These are phyloP conservation scores for Stentor coeruleus DNA, from an alignment of 73 alveolate species.

Conservation along the genomic window DNA sequence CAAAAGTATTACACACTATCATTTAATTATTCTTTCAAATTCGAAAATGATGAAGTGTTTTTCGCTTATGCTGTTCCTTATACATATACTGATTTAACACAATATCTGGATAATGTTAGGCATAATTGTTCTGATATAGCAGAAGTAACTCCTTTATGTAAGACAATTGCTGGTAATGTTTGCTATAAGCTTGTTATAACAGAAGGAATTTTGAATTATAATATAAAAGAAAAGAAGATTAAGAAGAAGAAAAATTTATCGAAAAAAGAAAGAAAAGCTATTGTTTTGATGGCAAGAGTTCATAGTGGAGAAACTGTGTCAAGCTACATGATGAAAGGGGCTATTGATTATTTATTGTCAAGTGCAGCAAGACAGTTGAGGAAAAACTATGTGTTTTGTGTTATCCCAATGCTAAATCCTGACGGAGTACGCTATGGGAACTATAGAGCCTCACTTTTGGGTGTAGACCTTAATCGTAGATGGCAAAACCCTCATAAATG, in stretches of 20 bases:
- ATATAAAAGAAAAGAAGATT: slow-evolving; percentile 30
- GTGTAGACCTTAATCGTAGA: slow-evolving; percentile 97
- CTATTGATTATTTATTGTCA: slow-evolving; percentile 87
- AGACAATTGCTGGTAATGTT: slow-evolving; percentile 76
- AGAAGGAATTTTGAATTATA: background rate
- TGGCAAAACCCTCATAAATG: slow-evolving; percentile 96
- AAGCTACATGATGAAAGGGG: slow-evolving; percentile 54
- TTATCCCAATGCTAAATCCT: slow-evolving; percentile 99
- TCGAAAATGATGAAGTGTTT: slow-evolving; percentile 94
- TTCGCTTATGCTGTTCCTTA: slow-evolving; percentile 98
- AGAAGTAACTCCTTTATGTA: slow-evolving; percentile 62
- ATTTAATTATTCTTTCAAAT: slow-evolving; percentile 83
- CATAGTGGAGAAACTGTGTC: slow-evolving; percentile 99
- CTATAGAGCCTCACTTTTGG: slow-evolving; percentile 79
- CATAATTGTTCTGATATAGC: slow-evolving; percentile 35
- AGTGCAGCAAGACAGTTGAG: slow-evolving; percentile 69
- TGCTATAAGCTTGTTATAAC: slow-evolving; percentile 23
- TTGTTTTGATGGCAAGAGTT: slow-evolving; percentile 89
- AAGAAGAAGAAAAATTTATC: slow-evolving; percentile 2
- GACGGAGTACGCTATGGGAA: slow-evolving; percentile 99
- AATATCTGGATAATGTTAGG: slow-evolving; percentile 81
- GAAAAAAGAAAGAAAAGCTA: slow-evolving; percentile 51
- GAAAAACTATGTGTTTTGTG: slow-evolving; percentile 73
- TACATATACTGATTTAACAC: slow-evolving; percentile 88
- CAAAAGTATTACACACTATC: slow-evolving; percentile 95